Evolutionary conservation across 2,329 filamentous ascomycete species (phyloP), one percentile per base, ranked within the genome.

Genomic region (Beauveria brongniartii): DNA sequence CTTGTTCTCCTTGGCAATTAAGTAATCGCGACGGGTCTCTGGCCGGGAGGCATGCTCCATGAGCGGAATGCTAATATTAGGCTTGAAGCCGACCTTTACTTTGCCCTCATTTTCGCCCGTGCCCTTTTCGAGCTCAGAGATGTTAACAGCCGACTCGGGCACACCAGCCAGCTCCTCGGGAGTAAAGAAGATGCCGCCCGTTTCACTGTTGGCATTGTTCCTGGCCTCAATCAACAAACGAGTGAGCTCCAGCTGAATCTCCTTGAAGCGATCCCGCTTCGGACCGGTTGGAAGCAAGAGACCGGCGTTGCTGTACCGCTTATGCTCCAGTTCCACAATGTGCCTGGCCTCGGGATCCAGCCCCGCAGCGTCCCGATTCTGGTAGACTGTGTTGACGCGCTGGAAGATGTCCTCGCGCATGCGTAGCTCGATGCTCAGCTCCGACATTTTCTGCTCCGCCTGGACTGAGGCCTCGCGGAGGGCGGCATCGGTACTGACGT

Each of bases 401-500:
- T 80, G 78, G 78, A 90, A 94, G 63, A 92, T 82, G 67, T 94
- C 90, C 75, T 93, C 88, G 56, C 90, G 83, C 89, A 93, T 93
- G 68, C 80, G 83, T 59, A 85, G 84, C 75, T 94, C 90, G 65
- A 93, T 92, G 60, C 79, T 76, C 68, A 91, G 92, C 65, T 92
- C 88, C 67, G 90, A 85, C 77, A 91, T 82, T 64, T 91, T 76
- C 74, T 87, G 86, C 71, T 91, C 87, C 0, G 89, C 88, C 70
- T 92, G 85, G 63, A 85, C 89, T 2, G 88, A 91, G 16, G 89
- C 89, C 75, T 91, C 85, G 40, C 90, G 83, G 54, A 94, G 78
- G 59, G 80, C 81, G 64, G 82, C 80, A 68, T 91, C 80, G 1
- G 81, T 82, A n/a, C 88, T 91, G 5, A 93, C 88, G 65, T 90